phyloP scores from a whole-genome alignment of 2,329 filamentous ascomycete genomes.

The Thermothelomyces thermophilus region DNA sequence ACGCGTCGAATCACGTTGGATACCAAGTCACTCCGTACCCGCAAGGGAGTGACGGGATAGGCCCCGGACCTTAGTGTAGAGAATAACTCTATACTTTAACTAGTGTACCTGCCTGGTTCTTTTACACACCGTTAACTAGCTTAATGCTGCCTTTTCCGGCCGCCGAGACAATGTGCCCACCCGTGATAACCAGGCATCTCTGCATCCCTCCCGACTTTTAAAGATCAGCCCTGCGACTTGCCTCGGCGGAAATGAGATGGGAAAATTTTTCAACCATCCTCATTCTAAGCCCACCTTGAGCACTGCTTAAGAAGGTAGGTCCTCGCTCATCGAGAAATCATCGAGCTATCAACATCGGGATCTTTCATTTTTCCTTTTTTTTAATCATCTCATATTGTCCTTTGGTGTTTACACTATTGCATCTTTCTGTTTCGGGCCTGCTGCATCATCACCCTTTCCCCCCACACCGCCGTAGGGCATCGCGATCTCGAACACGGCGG shows the following conservation, averaged over 20 bases:
- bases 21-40: too few species aligned
- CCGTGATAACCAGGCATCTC: slow-evolving; percentile 21
- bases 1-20: slow-evolving; percentile 24
- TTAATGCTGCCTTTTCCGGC: slow-evolving; percentile 13
- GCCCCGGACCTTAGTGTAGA: too few species aligned
- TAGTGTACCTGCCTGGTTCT: too few species aligned
- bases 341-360: slow-evolving; percentile 7
- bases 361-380: slow-evolving; percentile 3
- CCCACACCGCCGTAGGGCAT: not conserved
- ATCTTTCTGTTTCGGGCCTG: not conserved
- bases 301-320: slow-evolving; percentile 17
- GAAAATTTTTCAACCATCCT: slow-evolving; percentile 16
- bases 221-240: slow-evolving; percentile 17
- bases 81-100: too few species aligned
- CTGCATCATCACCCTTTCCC: not conserved
- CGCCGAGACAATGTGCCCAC: slow-evolving; percentile 17
- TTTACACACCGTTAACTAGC: too few species aligned
- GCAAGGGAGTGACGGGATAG: too few species aligned
- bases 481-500: not conserved
- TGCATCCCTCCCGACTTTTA: slow-evolving; percentile 20
- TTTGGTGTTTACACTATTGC: not conserved
- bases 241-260: slow-evolving; percentile 11
- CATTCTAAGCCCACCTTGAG: slow-evolving; percentile 11
- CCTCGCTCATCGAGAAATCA: slow-evolving; percentile 6
- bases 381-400: not conserved